These are phyloP conservation scores for Monilinia vaccinii-corymbosi DNA, from an alignment of 2,329 filamentous ascomycete genomes.

Conservation along the genomic window DNA sequence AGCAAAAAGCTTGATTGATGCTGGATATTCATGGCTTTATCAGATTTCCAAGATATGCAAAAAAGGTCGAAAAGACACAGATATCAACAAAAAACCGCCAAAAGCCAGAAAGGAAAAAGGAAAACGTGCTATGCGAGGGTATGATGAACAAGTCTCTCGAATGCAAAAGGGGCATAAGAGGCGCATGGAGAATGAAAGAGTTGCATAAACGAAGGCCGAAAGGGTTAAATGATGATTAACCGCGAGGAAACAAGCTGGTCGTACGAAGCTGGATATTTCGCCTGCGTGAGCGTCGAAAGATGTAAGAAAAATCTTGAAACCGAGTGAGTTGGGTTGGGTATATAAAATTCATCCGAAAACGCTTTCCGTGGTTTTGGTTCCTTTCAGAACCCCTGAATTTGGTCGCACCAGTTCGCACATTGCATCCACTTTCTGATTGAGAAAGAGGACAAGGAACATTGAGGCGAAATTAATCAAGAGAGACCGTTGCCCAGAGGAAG, in stretches of 20 bases:
- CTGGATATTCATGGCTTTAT: neutral
- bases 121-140: constrained; percentile 5
- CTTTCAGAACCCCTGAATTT: neutral
- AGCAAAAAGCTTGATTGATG: neutral
- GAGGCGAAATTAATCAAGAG: neutral
- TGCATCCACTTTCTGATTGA: neutral
- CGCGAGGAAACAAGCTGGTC: neutral
- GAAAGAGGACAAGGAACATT: neutral
- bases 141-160: neutral
- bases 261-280: neutral
- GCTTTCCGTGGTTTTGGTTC: neutral
- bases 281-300: constrained; percentile 9
- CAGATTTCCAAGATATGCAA: neutral
- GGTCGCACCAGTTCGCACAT: neutral
- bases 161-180: neutral
- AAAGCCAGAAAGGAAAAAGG: neutral
- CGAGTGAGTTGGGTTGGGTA: constrained; percentile 1
- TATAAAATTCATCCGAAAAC: constrained; percentile 4
- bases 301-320: neutral
- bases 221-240: neutral
- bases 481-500: neutral
- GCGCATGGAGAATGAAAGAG: neutral
- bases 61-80: neutral
- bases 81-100: neutral
- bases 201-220: neutral